Evolutionary conservation across 1,284 basidiomycete species (phyloP), one percentile per base, ranked within the genome.

Genomic region (Tausonia pullulans): DNA sequence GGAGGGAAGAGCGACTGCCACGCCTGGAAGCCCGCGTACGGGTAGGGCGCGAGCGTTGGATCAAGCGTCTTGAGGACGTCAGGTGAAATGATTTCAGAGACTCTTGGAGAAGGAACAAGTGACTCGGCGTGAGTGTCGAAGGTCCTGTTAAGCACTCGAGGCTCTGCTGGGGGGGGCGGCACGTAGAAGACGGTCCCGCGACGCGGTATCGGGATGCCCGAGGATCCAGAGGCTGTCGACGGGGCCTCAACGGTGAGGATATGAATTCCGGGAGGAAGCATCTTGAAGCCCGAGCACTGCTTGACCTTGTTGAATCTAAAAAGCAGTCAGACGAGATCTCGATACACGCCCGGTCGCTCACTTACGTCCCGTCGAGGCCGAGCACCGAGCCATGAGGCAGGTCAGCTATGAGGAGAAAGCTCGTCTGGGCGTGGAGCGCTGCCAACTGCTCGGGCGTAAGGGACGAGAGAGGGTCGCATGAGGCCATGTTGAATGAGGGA

Each of bases 21-120:
- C 11, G 2, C 3, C 14, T 46, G 45, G 39, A 27, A 60, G 3
- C n/a, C 7, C 5, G 59, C 62, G 13, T 27, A 59, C 9, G 56
- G 50, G 39, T 64, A 64, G 40, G 62, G 62, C 27, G 62, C 62
- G 27, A 64, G 62, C 41, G 45, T 57, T 49, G 45, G 40, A 48
- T 64, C 62, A n/a, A 64, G 49, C 14, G 48, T 48, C 41, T 60
- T 59, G 50, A 64, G 62, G 7, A 59, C 50, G 6, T 64, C 62
- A 10, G 48, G 14, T 14, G 49, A 52, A 50, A 64, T 44, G 43
- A 56, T 27, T 5, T 7, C 7, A 13, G 2, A 2, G 41, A 5
- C 3, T 45, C 3, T 10, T 14, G 43, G 40, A 13, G 27, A 8
- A 4, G 6, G n/a, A 54, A 16, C 60, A 48, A 62, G 44, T 13